phyloP scores from a whole-genome alignment of 257 asterid species.

The Plantago ovata region DNA sequence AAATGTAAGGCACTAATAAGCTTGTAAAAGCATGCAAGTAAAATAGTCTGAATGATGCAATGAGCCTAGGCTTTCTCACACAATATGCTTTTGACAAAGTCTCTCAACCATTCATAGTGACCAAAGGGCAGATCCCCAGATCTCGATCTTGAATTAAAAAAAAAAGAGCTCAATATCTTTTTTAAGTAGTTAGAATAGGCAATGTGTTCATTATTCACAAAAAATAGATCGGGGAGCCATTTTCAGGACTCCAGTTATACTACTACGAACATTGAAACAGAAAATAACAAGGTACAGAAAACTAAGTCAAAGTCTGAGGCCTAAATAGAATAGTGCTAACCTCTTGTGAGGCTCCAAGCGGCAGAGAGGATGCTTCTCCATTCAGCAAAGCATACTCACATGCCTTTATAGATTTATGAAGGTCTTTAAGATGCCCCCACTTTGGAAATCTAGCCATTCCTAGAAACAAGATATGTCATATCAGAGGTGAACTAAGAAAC shows the following conservation, averaged over 20 bases:
- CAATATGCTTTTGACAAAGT: no score
- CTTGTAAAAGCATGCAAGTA: no score
- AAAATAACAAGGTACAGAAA: constrained; percentile 1
- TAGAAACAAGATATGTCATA: constrained; percentile 34
- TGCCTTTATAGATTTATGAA: constrained; percentile 71
- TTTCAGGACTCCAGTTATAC: constrained; percentile 4
- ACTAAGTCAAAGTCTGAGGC: constrained; percentile 3
- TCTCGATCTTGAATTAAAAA: no score
- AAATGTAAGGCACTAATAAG: no score
- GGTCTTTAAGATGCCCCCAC: constrained; percentile 95
- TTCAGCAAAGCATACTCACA: constrained; percentile 66
- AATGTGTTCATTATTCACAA: no score
- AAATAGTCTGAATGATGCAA: no score
- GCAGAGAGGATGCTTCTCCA: constrained; percentile 38
- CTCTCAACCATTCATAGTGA: no score
- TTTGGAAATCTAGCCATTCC: constrained; percentile 84
- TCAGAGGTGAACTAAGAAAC: constrained; percentile 19
- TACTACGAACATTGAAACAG: not conserved
- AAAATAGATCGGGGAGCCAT: not conserved
- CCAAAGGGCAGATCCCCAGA: no score
- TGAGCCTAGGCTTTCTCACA: no score
- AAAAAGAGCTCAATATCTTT: no score
- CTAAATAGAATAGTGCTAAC: constrained; percentile 28
- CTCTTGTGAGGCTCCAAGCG: constrained; percentile 80
- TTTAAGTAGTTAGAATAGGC: no score